Percentiles rank a stretch among this genome's conserved stretches.
Conservation (phyloP, 2,329 filamentous ascomycete species). For the Nannizzia gypsea region DNA sequence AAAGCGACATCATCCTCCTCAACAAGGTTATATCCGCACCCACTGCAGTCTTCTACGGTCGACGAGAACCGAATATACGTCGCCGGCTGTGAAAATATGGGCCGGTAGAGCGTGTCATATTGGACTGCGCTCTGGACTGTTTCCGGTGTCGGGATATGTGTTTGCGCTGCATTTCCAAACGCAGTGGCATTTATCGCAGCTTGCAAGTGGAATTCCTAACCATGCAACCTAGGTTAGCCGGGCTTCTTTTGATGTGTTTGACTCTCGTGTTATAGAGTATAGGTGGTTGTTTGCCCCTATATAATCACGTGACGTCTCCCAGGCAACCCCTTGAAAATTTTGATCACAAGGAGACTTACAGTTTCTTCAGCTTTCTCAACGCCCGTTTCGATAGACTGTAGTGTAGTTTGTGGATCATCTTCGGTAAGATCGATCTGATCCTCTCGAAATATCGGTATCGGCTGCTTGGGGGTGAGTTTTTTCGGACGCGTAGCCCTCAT, state of each 20-base stretch:
- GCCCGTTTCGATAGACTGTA: slow-evolving; percentile 79
- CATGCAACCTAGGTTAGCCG: slow-evolving; percentile 10
- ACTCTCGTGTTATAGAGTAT: neutral
- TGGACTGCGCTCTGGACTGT: slow-evolving; percentile 53
- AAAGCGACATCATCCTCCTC: slow-evolving; percentile 80
- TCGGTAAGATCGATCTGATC: slow-evolving; percentile 85
- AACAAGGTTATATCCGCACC: slow-evolving; percentile 87
- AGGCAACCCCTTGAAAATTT: slow-evolving; percentile 22
- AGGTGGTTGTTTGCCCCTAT: neutral
- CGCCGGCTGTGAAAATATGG: slow-evolving; percentile 66
- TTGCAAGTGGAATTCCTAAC: slow-evolving; percentile 88
- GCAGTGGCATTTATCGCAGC: slow-evolving; percentile 59
- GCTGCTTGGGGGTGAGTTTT: slow-evolving; percentile 85
- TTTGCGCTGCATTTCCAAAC: slow-evolving; percentile 49
- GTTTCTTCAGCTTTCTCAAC: slow-evolving; percentile 97
- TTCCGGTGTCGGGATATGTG: slow-evolving; percentile 57
- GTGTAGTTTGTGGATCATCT: slow-evolving; percentile 69
- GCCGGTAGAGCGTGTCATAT: slow-evolving; percentile 82
- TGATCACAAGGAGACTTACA: slow-evolving; percentile 51
- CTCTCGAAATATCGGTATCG: slow-evolving; percentile 76
- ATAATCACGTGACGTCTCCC: slow-evolving; percentile 28
- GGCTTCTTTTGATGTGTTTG: neutral
- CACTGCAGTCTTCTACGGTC: slow-evolving; percentile 90
- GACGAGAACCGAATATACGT: slow-evolving; percentile 97
- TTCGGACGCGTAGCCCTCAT: slow-evolving; percentile 39